Conservation (phyloP, 495 filamentous ascomycete species). For the Neurospora tetrasperma region DNA sequence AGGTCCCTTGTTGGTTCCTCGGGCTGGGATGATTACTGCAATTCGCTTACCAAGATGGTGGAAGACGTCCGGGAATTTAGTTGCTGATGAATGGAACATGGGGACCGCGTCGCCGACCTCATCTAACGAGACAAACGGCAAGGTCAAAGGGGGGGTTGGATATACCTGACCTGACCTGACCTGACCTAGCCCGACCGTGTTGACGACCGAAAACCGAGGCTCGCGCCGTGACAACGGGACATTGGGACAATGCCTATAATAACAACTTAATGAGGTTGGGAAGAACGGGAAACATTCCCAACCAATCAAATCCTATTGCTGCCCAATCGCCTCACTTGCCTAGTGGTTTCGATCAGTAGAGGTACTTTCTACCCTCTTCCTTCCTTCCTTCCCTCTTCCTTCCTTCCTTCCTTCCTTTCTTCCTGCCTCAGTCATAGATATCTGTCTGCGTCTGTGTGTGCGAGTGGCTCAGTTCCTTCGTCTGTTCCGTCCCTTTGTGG, state of each 20-base stretch:
- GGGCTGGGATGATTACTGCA: neutral
- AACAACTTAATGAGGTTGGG: neutral
- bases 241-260: neutral
- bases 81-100: neutral
- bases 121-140: neutral
- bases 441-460: neutral
- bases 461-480: neutral
- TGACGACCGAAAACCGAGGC: neutral
- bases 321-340: slow-evolving; percentile 11
- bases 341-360: neutral
- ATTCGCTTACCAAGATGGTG: neutral
- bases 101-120: neutral
- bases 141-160: neutral
- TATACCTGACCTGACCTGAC: neutral
- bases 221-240: neutral
- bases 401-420: neutral
- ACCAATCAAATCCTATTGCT: slow-evolving; percentile 8
- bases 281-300: neutral
- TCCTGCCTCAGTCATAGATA: too few species aligned
- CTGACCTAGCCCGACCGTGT: neutral
- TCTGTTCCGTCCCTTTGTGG: neutral
- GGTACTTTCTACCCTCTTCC: neutral
- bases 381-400: neutral
- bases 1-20: neutral
- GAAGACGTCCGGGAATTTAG: neutral